Evolutionary conservation across 2,329 filamentous ascomycete species (phyloP).

Genomic region (Pseudogymnoascus sp.): DNA sequence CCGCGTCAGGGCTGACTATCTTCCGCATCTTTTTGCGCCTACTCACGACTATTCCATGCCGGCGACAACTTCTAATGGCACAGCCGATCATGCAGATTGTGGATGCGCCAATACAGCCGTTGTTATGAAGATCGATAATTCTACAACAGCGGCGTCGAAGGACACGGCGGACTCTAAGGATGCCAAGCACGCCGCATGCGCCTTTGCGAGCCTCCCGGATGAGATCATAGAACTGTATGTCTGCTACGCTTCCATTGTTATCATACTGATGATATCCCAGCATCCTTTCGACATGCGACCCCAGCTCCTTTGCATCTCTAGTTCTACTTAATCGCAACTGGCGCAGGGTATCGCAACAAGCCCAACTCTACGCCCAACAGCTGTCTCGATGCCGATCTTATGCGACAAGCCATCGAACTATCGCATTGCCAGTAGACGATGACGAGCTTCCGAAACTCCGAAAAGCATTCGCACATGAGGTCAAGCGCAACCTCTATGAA

Average conservation of each 20-base stretch:
- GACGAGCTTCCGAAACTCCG: conserved; percentile 52
- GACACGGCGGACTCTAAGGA: not conserved
- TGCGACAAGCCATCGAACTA: conserved; percentile 38
- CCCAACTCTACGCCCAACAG: conserved; percentile 55
- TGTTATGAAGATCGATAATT: not conserved
- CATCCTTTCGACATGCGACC: conserved; percentile 22
- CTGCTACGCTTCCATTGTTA: conserved; percentile 10
- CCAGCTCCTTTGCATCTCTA: conserved; percentile 59
- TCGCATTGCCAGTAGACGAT: conserved; percentile 33
- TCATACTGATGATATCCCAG: conserved; percentile 10
- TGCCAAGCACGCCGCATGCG: conserved; percentile 20
- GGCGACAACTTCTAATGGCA: conserved; percentile 4
- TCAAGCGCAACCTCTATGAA: conserved; percentile 71
- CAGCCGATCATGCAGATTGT: not conserved
- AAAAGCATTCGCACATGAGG: conserved; percentile 57
- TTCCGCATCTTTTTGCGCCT: not conserved
- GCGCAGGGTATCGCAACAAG: conserved; percentile 54
- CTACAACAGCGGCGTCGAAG: not conserved
- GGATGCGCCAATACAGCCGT: not conserved
- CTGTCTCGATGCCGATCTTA: conserved; percentile 54
- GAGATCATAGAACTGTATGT: conserved; percentile 64
- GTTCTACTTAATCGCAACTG: conserved; percentile 58
- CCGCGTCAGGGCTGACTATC: not conserved
- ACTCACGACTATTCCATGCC: not conserved
- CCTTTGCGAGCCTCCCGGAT: conserved; percentile 53